Percentiles rank a stretch among this genome's conserved stretches.
phyloP scores from a whole-genome alignment of 2,329 filamentous ascomycete genomes.

The Colletotrichum horii region DNA sequence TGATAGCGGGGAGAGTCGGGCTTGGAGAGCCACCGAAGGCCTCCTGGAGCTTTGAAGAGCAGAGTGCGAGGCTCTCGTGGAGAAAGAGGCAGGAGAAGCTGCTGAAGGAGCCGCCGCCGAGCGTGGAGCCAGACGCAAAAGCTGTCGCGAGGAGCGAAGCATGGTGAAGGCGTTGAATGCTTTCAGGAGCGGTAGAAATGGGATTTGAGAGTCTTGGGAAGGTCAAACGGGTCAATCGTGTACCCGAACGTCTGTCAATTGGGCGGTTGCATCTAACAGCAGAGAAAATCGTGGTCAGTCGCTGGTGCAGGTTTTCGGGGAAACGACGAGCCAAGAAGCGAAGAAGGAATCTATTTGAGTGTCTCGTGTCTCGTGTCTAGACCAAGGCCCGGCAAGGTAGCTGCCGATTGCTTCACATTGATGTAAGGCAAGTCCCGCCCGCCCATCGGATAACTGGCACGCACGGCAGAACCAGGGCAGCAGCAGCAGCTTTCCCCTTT shows the following conservation, averaged over 20 bases:
- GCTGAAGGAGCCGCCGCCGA: not conserved
- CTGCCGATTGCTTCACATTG: slow-evolving; percentile 5
- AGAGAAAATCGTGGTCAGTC: not conserved
- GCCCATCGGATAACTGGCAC: not conserved
- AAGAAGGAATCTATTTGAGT: not conserved
- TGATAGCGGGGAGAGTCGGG: not conserved
- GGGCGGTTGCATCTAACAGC: not conserved
- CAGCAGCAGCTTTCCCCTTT: not conserved
- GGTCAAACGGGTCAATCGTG: not conserved
- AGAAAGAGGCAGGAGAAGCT: not conserved
- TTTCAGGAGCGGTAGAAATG: not conserved
- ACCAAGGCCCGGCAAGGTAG: not conserved
- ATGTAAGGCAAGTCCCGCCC: slow-evolving; percentile 5
- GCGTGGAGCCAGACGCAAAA: slow-evolving; percentile 27
- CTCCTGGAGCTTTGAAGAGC: slow-evolving; percentile 10
- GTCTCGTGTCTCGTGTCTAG: not conserved
- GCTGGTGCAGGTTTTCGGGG: not conserved
- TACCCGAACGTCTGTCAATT: not conserved
- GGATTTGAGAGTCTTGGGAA: not conserved
- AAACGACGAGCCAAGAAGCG: not conserved
- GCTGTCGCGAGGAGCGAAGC: slow-evolving; percentile 32
- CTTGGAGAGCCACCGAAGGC: slow-evolving; percentile 9
- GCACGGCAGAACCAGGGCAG: not conserved
- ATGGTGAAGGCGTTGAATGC: slow-evolving; percentile 20
- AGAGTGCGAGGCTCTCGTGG: not conserved